phyloP scores from a whole-genome alignment of 179 eudicot genomes.

The Silene noctiflora region DNA sequence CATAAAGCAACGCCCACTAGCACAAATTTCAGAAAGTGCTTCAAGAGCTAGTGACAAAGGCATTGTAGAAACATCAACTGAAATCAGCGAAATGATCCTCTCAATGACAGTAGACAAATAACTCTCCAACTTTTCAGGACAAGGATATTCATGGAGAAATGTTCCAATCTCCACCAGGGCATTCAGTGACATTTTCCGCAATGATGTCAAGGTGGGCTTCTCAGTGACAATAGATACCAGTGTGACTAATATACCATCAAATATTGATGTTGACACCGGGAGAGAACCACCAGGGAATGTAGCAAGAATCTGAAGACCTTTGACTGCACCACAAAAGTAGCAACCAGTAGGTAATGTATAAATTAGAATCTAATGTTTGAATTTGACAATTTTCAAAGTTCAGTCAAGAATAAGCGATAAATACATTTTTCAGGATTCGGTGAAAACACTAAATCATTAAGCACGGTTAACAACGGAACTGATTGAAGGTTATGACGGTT shows the following conservation, averaged over 20 bases:
- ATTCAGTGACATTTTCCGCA: slow-evolving; percentile 61
- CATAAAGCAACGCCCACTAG: slow-evolving; percentile 44
- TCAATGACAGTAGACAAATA: slow-evolving; percentile 63
- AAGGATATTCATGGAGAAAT: slow-evolving; percentile 45
- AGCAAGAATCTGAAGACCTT: slow-evolving; percentile 73
- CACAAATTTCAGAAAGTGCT: slow-evolving; percentile 60
- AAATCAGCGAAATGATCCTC: slow-evolving; percentile 47
- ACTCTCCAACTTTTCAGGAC: slow-evolving; percentile 50
- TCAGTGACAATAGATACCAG: slow-evolving; percentile 44
- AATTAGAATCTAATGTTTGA: not conserved
- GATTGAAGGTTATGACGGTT: not conserved
- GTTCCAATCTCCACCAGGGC: slow-evolving; percentile 59
- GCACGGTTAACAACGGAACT: not conserved
- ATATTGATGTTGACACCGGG: slow-evolving; percentile 50
- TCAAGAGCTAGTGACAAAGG: slow-evolving; percentile 58
- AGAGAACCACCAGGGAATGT: slow-evolving; percentile 70
- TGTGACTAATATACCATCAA: slow-evolving; percentile 53
- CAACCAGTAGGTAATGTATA: not conserved
- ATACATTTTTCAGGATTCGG: not conserved
- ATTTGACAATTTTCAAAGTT: not conserved
- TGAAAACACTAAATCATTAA: not conserved
- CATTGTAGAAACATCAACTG: slow-evolving; percentile 45
- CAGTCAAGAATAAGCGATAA: not conserved
- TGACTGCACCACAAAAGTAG: slow-evolving; percentile 50
- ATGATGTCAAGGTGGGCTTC: slow-evolving; percentile 32